phyloP scores from a whole-genome alignment of 2,329 filamentous ascomycete species.

The Colletotrichum gloeosporioides region DNA sequence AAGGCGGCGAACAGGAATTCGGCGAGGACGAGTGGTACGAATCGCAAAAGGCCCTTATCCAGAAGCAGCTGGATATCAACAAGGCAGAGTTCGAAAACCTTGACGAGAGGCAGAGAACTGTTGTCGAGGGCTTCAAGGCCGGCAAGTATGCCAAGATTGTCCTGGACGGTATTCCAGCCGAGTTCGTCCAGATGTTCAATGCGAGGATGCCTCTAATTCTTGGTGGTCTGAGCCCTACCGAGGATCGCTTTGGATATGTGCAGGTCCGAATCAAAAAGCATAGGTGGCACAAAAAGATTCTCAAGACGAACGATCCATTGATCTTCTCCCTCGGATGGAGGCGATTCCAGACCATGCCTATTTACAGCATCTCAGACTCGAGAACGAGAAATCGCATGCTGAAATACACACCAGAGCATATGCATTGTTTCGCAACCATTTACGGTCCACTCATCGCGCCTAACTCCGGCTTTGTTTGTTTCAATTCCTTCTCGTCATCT shows the following conservation, averaged over 20 bases:
- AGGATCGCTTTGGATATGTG: constrained; percentile 94
- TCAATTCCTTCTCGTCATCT: constrained; percentile 85
- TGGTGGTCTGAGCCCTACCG: constrained; percentile 89
- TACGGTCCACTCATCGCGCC: constrained; percentile 95
- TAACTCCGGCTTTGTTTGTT: constrained; percentile 93
- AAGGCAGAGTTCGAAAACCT: constrained; percentile 89
- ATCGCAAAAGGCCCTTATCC: constrained; percentile 89
- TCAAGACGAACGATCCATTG: constrained; percentile 96
- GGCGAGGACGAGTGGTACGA: constrained; percentile 99
- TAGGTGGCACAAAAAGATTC: constrained; percentile 98
- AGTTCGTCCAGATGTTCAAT: constrained; percentile 86
- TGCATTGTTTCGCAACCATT: constrained; percentile 97
- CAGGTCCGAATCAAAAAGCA: constrained; percentile 97
- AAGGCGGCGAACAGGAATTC: constrained; percentile 78
- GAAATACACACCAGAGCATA: constrained; percentile 98
- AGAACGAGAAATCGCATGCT: constrained; percentile 95
- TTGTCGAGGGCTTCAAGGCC: constrained; percentile 89
- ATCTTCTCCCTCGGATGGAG: constrained; percentile 98
- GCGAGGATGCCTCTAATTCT: constrained; percentile 84
- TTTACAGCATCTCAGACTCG: constrained; percentile 95
- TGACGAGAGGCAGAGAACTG: constrained; percentile 81
- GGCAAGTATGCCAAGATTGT: constrained; percentile 94
- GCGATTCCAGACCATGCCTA: constrained; percentile 88
- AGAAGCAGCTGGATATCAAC: constrained; percentile 97
- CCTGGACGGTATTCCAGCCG: constrained; percentile 85